phyloP scores from a whole-genome alignment of 2,329 filamentous ascomycete genomes.

The Daldinia eschscholtzii region DNA sequence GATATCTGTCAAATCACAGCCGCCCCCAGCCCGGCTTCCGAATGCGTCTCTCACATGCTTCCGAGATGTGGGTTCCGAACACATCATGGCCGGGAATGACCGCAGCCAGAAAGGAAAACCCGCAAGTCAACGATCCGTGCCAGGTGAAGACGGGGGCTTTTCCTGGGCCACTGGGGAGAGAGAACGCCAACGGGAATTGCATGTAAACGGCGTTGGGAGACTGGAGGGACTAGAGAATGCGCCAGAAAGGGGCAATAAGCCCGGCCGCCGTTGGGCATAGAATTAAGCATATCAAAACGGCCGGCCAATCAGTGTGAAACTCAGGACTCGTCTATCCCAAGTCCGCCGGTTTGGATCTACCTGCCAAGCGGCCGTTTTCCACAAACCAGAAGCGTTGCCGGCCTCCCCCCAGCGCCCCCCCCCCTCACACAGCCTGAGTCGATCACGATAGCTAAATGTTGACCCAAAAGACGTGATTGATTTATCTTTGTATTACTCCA shows the following conservation, averaged over 20 bases:
- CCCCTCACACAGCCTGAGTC: conserved; percentile 34
- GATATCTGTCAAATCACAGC: conserved; percentile 37
- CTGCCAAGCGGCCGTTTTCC: conserved; percentile 38
- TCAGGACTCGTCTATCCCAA: conserved; percentile 29
- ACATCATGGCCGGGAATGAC: conserved; percentile 26
- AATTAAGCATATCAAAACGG: conserved; percentile 35
- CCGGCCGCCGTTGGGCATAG: conserved; percentile 30
- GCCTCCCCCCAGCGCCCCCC: conserved; percentile 22
- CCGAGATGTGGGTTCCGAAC: conserved; percentile 37
- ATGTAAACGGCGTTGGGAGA: conserved; percentile 24
- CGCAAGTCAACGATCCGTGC: conserved; percentile 23
- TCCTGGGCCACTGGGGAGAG: neutral
- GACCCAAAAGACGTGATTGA: conserved; percentile 38
- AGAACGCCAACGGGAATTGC: conserved; percentile 21
- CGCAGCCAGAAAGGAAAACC: conserved; percentile 6
- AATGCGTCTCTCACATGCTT: conserved; percentile 39
- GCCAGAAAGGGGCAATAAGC: conserved; percentile 23
- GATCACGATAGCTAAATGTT: conserved; percentile 34
- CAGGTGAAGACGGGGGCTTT: conserved; percentile 29
- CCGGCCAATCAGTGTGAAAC: conserved; percentile 33
- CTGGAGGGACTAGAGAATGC: conserved; percentile 12
- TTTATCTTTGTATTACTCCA: conserved; percentile 27
- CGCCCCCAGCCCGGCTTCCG: conserved; percentile 24
- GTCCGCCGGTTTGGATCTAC: conserved; percentile 37
- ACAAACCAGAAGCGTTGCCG: conserved; percentile 37